phyloP scores from a whole-genome alignment of 2,329 filamentous ascomycete genomes.

The Ophiostoma novo-ulmi region DNA sequence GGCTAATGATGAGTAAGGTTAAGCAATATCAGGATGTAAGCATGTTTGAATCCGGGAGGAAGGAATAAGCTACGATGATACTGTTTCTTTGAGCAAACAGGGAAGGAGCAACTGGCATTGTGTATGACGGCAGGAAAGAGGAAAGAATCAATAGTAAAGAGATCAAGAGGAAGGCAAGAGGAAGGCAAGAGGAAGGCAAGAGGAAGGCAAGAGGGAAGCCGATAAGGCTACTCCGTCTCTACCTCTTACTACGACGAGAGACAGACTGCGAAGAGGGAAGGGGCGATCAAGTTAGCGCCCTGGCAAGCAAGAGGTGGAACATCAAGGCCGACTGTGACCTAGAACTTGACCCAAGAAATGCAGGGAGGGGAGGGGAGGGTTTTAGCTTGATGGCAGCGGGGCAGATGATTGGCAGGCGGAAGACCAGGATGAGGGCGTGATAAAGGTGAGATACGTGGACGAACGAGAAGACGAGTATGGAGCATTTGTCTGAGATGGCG shows the following conservation, averaged over 20 bases:
- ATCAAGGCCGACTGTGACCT: constrained; percentile 18
- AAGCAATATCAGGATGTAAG: not conserved
- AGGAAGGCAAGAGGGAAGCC: not conserved
- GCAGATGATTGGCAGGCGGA: constrained; percentile 21
- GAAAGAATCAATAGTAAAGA: no score
- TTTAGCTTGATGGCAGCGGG: constrained; percentile 25
- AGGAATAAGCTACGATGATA: not conserved
- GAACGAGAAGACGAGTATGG: constrained; percentile 1
- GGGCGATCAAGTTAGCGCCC: constrained; percentile 22
- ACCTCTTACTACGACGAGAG: not conserved
- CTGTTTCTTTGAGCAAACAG: not conserved
- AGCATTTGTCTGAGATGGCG: not conserved
- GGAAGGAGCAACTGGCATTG: not conserved
- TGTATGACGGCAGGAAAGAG: no score
- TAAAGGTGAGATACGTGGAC: constrained; percentile 13
- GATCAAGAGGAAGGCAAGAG: not conserved
- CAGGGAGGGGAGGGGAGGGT: constrained; percentile 23
- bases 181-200: not conserved
- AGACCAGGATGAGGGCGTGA: not conserved
- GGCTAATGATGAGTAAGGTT: not conserved
- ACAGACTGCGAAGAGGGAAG: not conserved
- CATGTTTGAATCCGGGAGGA: not conserved
- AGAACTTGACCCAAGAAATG: constrained; percentile 21
- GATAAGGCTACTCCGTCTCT: constrained; percentile 18
- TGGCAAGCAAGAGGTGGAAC: constrained; percentile 15